Evolutionary conservation across 139 green algal genomes (phyloP).

Genomic region (Gonium pectorale): DNA sequence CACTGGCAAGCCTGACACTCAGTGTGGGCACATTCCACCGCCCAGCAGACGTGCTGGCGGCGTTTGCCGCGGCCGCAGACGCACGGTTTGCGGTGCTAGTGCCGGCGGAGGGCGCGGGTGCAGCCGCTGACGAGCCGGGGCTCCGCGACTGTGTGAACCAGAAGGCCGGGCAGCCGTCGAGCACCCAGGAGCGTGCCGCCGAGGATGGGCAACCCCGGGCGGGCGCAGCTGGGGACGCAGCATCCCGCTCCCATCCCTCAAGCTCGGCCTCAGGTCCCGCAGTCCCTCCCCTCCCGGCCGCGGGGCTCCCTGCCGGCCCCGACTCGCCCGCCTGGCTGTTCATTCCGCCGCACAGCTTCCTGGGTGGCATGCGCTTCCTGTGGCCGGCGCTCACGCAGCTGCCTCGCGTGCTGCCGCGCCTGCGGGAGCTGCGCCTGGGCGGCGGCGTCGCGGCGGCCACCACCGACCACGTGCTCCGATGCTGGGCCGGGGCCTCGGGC

Average conservation of each 20-base stretch:
- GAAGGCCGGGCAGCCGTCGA: too few relatives aligned
- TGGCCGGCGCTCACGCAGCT: conserved; percentile 23
- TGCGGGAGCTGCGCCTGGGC: conserved; percentile 37
- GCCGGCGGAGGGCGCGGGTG: not conserved
- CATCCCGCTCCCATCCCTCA: too few relatives aligned
- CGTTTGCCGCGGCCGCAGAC: not conserved
- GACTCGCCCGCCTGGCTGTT: conserved; percentile 28
- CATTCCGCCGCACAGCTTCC: conserved; percentile 5
- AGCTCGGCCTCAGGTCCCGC: too few relatives aligned
- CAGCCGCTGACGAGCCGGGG: too few relatives aligned
- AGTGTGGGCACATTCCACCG: conserved; percentile 3
- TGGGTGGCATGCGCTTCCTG: conserved; percentile 8
- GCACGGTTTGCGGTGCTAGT: not conserved
- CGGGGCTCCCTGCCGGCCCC: not conserved
- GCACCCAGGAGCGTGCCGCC: too few relatives aligned
- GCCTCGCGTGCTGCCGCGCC: conserved; percentile 5
- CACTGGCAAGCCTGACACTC: not conserved
- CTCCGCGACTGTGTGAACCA: too few relatives aligned
- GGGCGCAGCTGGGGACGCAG: not conserved
- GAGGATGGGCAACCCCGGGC: not conserved
- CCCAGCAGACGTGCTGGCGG: not conserved
- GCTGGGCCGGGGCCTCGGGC: conserved; percentile 12
- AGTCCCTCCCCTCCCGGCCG: not conserved
- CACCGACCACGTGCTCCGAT: conserved; percentile 32
- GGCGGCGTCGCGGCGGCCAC: not conserved